Evolutionary conservation across 352 stramenopile genomes (phyloP).

Genomic region (Phytophthora fragariae): DNA sequence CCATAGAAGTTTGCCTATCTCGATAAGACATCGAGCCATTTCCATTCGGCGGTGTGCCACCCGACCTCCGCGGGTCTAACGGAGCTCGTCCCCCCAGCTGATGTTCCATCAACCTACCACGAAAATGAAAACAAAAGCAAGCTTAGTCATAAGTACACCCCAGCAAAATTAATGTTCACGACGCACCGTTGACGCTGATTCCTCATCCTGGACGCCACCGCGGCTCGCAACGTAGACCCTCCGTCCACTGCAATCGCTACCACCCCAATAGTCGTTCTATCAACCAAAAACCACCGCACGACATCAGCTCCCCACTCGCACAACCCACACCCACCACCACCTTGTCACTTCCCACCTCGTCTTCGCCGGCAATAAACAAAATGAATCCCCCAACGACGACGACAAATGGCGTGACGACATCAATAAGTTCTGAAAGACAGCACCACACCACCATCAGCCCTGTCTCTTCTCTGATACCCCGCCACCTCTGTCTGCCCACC

Average conservation of each 20-base stretch:
- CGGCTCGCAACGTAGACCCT: slow-evolving; percentile 75
- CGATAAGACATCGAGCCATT: slow-evolving; percentile 23
- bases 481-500: slow-evolving; percentile 28
- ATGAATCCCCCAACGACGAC: slow-evolving; percentile 86
- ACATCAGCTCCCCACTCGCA: background rate
- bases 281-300: background rate
- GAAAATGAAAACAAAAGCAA: slow-evolving; percentile 5
- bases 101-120: slow-evolving; percentile 83
- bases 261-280: slow-evolving; percentile 58
- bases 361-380: slow-evolving; percentile 82
- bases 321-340: background rate
- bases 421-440: slow-evolving; percentile 58
- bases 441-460: slow-evolving; percentile 1
- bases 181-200: slow-evolving; percentile 76
- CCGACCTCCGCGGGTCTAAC: slow-evolving; percentile 38
- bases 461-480: background rate
- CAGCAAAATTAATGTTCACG: background rate
- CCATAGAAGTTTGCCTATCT: slow-evolving; percentile 11
- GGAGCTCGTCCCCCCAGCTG: slow-evolving; percentile 62
- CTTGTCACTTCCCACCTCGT: slow-evolving; percentile 40
- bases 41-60: slow-evolving; percentile 26
- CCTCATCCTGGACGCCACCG: slow-evolving; percentile 82
- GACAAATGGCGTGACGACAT: slow-evolving; percentile 84
- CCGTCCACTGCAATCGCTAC: slow-evolving; percentile 78
- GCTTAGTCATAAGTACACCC: background rate